These are phyloP conservation scores for Teratosphaeria viscida DNA, from an alignment of 2,329 filamentous ascomycete genomes.

Conservation along the genomic window DNA sequence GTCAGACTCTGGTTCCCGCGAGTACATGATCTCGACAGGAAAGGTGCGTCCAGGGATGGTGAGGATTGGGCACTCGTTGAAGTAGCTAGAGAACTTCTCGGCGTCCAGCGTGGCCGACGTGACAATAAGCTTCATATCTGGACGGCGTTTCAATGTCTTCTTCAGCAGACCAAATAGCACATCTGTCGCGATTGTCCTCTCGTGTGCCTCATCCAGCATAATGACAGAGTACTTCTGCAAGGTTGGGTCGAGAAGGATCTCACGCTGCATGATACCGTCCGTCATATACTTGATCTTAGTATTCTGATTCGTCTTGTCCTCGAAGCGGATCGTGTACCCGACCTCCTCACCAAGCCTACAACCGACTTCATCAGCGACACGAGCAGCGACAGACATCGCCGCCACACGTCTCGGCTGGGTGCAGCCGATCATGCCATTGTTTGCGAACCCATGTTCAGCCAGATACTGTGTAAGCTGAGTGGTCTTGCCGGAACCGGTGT, in stretches of 20 bases:
- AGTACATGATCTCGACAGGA: constrained; percentile 94
- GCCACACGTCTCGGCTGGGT: constrained; percentile 95
- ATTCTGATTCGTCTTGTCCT: constrained; percentile 76
- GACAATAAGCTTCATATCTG: constrained; percentile 88
- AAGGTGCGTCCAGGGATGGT: constrained; percentile 91
- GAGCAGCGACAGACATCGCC: constrained; percentile 94
- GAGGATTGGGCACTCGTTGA: constrained; percentile 92
- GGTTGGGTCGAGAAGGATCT: constrained; percentile 86
- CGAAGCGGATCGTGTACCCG: constrained; percentile 95
- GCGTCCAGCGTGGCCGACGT: constrained; percentile 94
- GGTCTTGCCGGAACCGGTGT: constrained; percentile 95
- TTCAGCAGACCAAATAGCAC: constrained; percentile 90
- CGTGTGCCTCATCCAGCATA: constrained; percentile 97
- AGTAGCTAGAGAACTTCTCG: constrained; percentile 94
- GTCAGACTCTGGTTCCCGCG: constrained; percentile 85
- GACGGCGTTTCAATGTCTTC: constrained; percentile 75
- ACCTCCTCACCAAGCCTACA: constrained; percentile 85
- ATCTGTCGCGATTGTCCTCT: constrained; percentile 91
- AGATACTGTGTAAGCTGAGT: constrained; percentile 94
- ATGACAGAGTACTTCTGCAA: constrained; percentile 87
- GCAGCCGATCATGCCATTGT: constrained; percentile 83
- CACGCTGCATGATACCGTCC: constrained; percentile 92
- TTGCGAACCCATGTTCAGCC: constrained; percentile 81
- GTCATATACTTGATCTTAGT: constrained; percentile 99
- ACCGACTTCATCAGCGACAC: constrained; percentile 91